Base-by-base conservation (phyloP, 2,329 filamentous ascomycete genomes). In the Fusarium odoratissimum region DNA sequence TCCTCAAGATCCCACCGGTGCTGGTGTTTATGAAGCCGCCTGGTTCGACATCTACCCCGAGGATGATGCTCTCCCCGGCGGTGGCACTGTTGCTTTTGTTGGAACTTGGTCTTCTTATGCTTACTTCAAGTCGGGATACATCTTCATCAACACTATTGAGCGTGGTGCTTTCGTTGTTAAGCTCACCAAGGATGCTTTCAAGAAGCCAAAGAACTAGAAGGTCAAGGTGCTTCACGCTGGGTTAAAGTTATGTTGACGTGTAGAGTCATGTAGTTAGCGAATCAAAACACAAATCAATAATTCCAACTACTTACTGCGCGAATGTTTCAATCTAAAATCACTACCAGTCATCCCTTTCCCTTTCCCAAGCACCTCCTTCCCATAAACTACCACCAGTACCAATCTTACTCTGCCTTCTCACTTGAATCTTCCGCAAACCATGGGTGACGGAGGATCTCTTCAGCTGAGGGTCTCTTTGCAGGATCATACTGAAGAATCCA, bases 81-180 rank as follows among this genome's bases (percentile, higher is more conserved):
- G 83, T 44, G 83, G 85, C 4, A 59, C 67, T 6, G 80, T 85
- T 13, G 78, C 79, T 1, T 86, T 86, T 46, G 73, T 80, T 3
- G 85, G 83, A 8, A 84, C 84, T 3, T 88, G 86, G 86, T 84
- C 82, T 31, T 82, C 83, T 55, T 88, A 86, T 67, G 84, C 84
- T 3, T 83, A 78, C 69, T 88, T 87, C 76, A 83, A 83, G 72
- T 84, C 82, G 3, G 86, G 86, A 4, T 84, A 83, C 71, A 82
- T 88, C 62, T 81, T 88, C 12, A 76, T 88, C 69, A 87, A 88
- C 78, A 86, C 83, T 6, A 88, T 88, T 63, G 86, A 88, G 78
- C 79, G 86, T 10, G 86, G 86, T 56, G 82, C 83, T 9, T 88
- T 84, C 54, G 81, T 85, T 12, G 80, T 88, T 16, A 88, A 76